These are phyloP conservation scores for Xanthoceras sorbifolium DNA, from an alignment of 345 rosid genomes.

Conservation along the genomic window DNA sequence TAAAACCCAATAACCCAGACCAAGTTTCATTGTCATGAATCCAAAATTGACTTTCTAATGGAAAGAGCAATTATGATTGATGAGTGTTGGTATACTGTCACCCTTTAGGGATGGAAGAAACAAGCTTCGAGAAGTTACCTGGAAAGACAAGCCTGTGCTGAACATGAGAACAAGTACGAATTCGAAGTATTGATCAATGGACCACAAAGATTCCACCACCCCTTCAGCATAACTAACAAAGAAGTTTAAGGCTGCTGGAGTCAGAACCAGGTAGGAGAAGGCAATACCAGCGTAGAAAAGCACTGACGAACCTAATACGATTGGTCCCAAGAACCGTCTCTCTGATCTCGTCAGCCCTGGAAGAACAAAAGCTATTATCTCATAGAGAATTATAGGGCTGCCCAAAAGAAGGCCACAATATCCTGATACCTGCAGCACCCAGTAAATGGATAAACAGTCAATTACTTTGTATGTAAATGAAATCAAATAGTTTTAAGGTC, in stretches of 20 bases:
- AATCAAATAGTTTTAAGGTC: slow-evolving; percentile 4
- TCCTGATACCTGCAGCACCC: slow-evolving; percentile 77
- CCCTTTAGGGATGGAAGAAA: neutral
- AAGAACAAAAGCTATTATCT: slow-evolving; percentile 93
- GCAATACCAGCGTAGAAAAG: slow-evolving; percentile 84
- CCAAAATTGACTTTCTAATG: neutral
- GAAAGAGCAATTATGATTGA: neutral
- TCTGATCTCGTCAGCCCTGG: slow-evolving; percentile 92
- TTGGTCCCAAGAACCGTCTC: slow-evolving; percentile 92
- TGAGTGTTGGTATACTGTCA: neutral
- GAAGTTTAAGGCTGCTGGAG: slow-evolving; percentile 98
- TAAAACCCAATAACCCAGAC: too few species aligned
- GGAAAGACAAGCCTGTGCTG: slow-evolving; percentile 98
- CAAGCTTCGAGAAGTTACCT: slow-evolving; percentile 48
- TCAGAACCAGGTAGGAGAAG: slow-evolving; percentile 81
- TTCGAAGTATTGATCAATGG: slow-evolving; percentile 98
- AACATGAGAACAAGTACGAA: slow-evolving; percentile 96
- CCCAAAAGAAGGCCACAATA: slow-evolving; percentile 94
- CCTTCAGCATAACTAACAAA: slow-evolving; percentile 96
- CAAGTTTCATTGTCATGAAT: neutral
- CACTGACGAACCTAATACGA: slow-evolving; percentile 87
- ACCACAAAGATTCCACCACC: slow-evolving; percentile 94
- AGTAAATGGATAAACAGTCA: neutral
- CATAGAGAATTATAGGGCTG: slow-evolving; percentile 88
- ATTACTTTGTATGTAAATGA: neutral